Evolutionary conservation across 2,329 filamentous ascomycete genomes (phyloP).

Genomic region (Pseudonectria buxi): DNA sequence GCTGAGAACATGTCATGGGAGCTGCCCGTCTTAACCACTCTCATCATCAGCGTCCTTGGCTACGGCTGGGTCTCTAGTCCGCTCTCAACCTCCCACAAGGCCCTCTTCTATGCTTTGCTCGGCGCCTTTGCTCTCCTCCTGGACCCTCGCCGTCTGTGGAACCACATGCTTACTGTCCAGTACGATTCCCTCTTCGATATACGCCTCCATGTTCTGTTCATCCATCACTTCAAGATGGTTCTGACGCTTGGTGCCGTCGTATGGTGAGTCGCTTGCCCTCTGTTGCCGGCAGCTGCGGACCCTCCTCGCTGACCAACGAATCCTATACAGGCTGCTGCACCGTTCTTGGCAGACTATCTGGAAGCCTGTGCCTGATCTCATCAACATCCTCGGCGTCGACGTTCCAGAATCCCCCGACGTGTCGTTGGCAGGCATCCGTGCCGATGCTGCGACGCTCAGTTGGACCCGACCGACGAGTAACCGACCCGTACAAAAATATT

Average conservation of each 20-base stretch:
- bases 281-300: constrained; percentile 9
- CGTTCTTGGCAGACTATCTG: constrained; percentile 83
- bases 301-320: not conserved
- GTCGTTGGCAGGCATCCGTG: constrained; percentile 80
- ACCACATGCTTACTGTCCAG: constrained; percentile 22
- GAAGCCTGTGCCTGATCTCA: constrained; percentile 85
- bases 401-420: constrained; percentile 86
- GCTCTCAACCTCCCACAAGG: constrained; percentile 25
- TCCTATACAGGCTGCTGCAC: constrained; percentile 61
- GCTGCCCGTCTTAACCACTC: constrained; percentile 33
- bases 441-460: constrained; percentile 80
- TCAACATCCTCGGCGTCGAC: constrained; percentile 86
- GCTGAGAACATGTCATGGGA: constrained; percentile 40
- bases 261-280: constrained; percentile 37
- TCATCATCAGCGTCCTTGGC: constrained; percentile 32
- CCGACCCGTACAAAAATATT: constrained; percentile 72
- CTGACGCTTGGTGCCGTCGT: constrained; percentile 46
- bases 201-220: constrained; percentile 39
- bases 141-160: constrained; percentile 25
- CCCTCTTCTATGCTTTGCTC: constrained; percentile 25
- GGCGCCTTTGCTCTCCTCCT: constrained; percentile 27
- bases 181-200: constrained; percentile 32
- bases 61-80: constrained; percentile 32
- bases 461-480: constrained; percentile 71
- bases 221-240: constrained; percentile 48